phyloP scores from a whole-genome alignment of 306 rosid genomes.

The Oxytropis ochrocephala region DNA sequence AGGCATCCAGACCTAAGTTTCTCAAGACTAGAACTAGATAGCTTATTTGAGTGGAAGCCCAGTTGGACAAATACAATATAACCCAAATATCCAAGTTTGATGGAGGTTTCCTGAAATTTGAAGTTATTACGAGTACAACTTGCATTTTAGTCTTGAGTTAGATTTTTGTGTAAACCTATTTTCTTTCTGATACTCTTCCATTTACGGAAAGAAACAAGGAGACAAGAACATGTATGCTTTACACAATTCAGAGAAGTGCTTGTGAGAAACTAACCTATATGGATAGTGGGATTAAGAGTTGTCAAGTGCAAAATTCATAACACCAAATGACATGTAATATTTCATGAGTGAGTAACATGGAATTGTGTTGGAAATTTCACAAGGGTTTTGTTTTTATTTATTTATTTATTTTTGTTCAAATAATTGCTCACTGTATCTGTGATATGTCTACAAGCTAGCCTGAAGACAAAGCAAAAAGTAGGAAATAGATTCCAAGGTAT shows the following conservation, averaged over 20 bases:
- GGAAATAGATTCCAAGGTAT: too few relatives aligned
- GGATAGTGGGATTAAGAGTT: not conserved
- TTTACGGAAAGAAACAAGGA: not conserved
- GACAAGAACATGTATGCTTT: not conserved
- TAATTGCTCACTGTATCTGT: not conserved
- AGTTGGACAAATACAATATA: not conserved
- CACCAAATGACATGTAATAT: not conserved
- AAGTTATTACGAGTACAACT: not conserved
- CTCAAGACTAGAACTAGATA: constrained; percentile 69
- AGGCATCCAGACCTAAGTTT: constrained; percentile 72
- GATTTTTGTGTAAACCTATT: constrained; percentile 5
- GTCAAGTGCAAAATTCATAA: not conserved
- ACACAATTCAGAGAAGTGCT: not conserved
- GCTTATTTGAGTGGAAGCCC: constrained; percentile 9
- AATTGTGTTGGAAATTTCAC: not conserved
- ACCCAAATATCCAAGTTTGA: not conserved
- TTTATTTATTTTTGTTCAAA: too few relatives aligned
- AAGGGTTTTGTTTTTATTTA: not conserved
- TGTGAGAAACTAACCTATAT: not conserved
- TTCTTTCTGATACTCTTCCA: not conserved
- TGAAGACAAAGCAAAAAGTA: too few relatives aligned
- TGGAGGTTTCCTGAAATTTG: not conserved
- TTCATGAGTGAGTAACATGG: not conserved
- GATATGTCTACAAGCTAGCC: not conserved
- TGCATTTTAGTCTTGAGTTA: not conserved